Evolutionary conservation across 83 land plant genomes (phyloP), one percentile per base, ranked within the genome.

Genomic region (Diphasiastrum complanatum): DNA sequence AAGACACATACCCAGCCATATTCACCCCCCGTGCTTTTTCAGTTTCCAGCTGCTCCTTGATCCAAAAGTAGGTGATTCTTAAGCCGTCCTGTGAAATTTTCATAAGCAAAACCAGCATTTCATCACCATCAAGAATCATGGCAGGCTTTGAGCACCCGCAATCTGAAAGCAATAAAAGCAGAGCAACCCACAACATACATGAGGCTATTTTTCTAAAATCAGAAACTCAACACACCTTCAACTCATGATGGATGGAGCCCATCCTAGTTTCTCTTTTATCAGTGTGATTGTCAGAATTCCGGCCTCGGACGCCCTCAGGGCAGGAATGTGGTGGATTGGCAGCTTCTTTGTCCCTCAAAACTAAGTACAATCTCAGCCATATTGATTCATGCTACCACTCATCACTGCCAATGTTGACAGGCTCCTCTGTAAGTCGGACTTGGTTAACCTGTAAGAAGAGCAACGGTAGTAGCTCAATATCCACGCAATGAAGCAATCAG

Each of bases 301-400:
- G 5, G 10, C 52, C 52, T 8, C 52, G 19, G 52, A 49, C 10
- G 10, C 52, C 52, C 20, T 49, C 52, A 5, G 52, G 52, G 6
- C 52, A 8, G 20, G 52, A 19, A 49, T 49, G 52, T 20, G 52
- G 8, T 49, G 52, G 52, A 49, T 49, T 49, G 52, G 52, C 10
- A 49, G 12, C 5, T 49, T 14, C 52, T 49, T 49, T 8, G 10
- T 49, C n/a, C n/a, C 22, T 49, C 52, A 49, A 49, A 49, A 20
- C 20, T 20, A 8, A 49, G 52, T 14, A 49, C 22, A 5, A 49
- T 49, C 20, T 49, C 19, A 5, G 52, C 52, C 52, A 49, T 49
- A n/a, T 20, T 49, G 8, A 20, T 49, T 49, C 20, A 49, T 49
- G 52, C 52, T 49, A 8, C 10, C 52, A 10, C 20, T 49, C 52